These are phyloP conservation scores for Aspergillus thermomutatus DNA, from an alignment of 2,329 filamentous ascomycete genomes.

Conservation along the genomic window DNA sequence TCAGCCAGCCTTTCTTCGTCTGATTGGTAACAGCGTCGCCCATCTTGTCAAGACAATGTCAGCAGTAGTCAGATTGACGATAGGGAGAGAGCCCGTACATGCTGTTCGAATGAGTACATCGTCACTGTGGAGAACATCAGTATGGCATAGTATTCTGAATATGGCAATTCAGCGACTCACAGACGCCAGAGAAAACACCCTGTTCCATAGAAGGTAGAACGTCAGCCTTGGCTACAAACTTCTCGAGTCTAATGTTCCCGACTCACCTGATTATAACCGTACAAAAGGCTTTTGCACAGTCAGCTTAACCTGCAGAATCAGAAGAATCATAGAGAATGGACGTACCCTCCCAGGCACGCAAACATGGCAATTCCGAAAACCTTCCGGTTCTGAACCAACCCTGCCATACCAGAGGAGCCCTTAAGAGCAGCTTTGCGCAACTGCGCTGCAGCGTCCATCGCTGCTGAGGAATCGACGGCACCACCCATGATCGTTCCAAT, in stretches of 20 bases:
- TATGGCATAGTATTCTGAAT: neutral
- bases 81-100: neutral
- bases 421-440: slow-evolving; percentile 52
- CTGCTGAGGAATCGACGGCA: slow-evolving; percentile 11
- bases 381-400: slow-evolving; percentile 58
- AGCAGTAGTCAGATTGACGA: neutral
- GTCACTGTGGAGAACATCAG: slow-evolving; percentile 5
- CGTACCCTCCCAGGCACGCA: slow-evolving; percentile 57
- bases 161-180: slow-evolving; percentile 5
- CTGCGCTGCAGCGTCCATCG: slow-evolving; percentile 49
- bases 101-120: slow-evolving; percentile 10
- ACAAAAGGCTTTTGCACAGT: slow-evolving; percentile 46
- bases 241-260: neutral
- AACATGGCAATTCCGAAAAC: slow-evolving; percentile 61
- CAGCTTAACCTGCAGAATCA: neutral
- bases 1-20: slow-evolving; percentile 27
- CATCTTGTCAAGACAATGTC: slow-evolving; percentile 13
- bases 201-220: slow-evolving; percentile 1
- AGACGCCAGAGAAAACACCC: slow-evolving; percentile 19
- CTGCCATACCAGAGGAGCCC: slow-evolving; percentile 51
- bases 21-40: slow-evolving; percentile 19
- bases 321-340: neutral
- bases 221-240: neutral
- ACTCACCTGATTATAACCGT: slow-evolving; percentile 28
- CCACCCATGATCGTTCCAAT: slow-evolving; percentile 7